A percentile compares a stretch with the other conserved stretches of the same genome.
phyloP scores from a whole-genome alignment of 805 yeast species.

The Scheffersomyces lignosus region DNA sequence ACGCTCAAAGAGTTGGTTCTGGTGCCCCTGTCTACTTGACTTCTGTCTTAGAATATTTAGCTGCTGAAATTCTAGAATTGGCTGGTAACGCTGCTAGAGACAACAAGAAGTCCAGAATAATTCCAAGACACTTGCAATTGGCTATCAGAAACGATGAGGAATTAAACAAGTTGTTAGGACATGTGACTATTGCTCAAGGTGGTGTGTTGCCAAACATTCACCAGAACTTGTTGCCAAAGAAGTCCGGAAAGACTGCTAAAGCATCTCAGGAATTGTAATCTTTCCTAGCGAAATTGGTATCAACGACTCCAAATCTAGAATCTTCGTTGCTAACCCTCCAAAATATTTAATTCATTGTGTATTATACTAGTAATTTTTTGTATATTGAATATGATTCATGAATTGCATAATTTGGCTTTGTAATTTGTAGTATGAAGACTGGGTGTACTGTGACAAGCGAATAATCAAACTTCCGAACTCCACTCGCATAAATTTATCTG shows the following conservation, averaged over 20 bases:
- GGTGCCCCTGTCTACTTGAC: slow-evolving; percentile 99
- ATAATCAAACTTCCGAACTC: too few species aligned
- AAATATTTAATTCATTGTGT: not conserved
- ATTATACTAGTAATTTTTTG: too few species aligned
- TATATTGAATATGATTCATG: too few species aligned
- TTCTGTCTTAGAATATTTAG: slow-evolving; percentile 93
- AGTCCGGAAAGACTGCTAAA: slow-evolving; percentile 58
- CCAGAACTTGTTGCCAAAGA: slow-evolving; percentile 86
- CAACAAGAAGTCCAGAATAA: slow-evolving; percentile 61
- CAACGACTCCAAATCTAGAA: not conserved
- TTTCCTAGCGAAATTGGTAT: not conserved
- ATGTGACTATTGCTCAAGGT: slow-evolving; percentile 89
- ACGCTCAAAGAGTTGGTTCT: slow-evolving; percentile 98
- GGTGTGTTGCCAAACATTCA: slow-evolving; percentile 98
- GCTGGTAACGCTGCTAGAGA: slow-evolving; percentile 99
- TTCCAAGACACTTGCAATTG: slow-evolving; percentile 97
- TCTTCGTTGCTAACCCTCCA: not conserved
- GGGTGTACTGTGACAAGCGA: not conserved
- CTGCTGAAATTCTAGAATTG: slow-evolving; percentile 96
- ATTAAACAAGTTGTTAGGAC: slow-evolving; percentile 90
- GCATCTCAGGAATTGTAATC: slow-evolving; percentile 66
- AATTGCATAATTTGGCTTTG: too few species aligned
- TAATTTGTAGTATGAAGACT: slow-evolving; percentile 3
- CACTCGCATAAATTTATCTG: too few species aligned
- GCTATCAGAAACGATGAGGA: slow-evolving; percentile 99